A percentile compares a stretch with the other conserved stretches of the same genome.
Evolutionary conservation across 306 rosid genomes (phyloP).

Genomic region (Fragaria vesca): DNA sequence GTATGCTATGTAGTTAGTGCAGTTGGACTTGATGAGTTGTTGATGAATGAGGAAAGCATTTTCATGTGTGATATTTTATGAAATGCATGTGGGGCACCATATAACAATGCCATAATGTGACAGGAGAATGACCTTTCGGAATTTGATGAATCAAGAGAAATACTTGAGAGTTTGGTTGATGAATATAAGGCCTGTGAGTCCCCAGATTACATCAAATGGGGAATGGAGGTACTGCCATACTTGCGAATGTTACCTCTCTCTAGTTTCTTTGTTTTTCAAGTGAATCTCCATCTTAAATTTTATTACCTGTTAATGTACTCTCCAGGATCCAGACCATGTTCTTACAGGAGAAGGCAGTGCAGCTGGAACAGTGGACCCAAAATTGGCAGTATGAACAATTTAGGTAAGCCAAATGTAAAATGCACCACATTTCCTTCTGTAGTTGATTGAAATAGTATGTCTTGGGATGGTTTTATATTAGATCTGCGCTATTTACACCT

Average conservation of each 20-base stretch:
- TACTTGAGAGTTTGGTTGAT: conserved; percentile 92
- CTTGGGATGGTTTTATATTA: background rate
- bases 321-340: conserved; percentile 74
- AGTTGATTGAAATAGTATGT: background rate
- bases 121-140: conserved; percentile 99
- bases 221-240: conserved; percentile 82
- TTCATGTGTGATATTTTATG: conserved; percentile 15
- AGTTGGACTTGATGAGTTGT: background rate
- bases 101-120: conserved; percentile 21
- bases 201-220: conserved; percentile 99
- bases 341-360: conserved; percentile 87
- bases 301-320: conserved; percentile 21
- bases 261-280: background rate
- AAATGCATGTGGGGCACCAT: conserved; percentile 27
- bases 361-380: conserved; percentile 74
- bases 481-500: background rate
- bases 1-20: background rate
- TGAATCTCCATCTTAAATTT: conserved; percentile 18
- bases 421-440: background rate
- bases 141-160: conserved; percentile 96
- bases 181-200: conserved; percentile 98
- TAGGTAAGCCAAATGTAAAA: conserved; percentile 35
- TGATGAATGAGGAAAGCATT: conserved; percentile 15
- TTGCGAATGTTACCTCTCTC: conserved; percentile 9
- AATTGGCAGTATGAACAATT: conserved; percentile 48